Evolutionary conservation across 2,329 filamentous ascomycete species (phyloP).

Genomic region (Dactylonectria estremocensis): DNA sequence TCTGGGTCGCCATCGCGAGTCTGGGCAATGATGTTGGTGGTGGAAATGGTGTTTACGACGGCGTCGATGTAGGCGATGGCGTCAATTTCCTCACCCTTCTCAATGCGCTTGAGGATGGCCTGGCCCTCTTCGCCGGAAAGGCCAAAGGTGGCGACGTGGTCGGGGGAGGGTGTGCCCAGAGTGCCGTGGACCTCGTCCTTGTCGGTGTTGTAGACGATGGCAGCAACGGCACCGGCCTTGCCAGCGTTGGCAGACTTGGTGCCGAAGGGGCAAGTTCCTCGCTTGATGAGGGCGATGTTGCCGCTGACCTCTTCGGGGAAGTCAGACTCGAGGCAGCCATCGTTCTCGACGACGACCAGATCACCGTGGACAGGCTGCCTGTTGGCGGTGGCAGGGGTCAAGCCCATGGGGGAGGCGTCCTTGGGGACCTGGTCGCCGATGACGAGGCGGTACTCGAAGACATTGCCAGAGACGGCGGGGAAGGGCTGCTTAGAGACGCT

Average conservation of each 20-base stretch:
- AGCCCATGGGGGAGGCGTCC: slow-evolving; percentile 70
- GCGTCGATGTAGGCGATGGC: slow-evolving; percentile 74
- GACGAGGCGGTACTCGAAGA: slow-evolving; percentile 72
- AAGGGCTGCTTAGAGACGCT: slow-evolving; percentile 75
- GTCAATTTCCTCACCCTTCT: slow-evolving; percentile 64
- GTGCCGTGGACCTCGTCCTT: slow-evolving; percentile 76
- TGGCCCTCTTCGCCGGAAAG: slow-evolving; percentile 73
- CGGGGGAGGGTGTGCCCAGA: slow-evolving; percentile 71
- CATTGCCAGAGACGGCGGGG: slow-evolving; percentile 72
- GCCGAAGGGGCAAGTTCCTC: slow-evolving; percentile 81
- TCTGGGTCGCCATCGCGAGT: slow-evolving; percentile 71
- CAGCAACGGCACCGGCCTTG: slow-evolving; percentile 78
- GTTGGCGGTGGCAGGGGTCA: slow-evolving; percentile 76
- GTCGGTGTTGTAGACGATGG: slow-evolving; percentile 82
- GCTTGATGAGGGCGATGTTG: slow-evolving; percentile 79
- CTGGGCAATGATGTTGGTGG: slow-evolving; percentile 75
- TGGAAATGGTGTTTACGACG: slow-evolving; percentile 67
- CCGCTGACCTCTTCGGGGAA: slow-evolving; percentile 72
- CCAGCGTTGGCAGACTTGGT: slow-evolving; percentile 79
- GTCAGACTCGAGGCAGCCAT: slow-evolving; percentile 76
- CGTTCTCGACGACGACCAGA: slow-evolving; percentile 72
- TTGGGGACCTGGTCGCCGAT: slow-evolving; percentile 67
- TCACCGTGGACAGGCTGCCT: slow-evolving; percentile 72
- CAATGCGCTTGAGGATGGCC: slow-evolving; percentile 68
- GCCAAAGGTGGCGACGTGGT: slow-evolving; percentile 79